Evolutionary conservation across 768 basidiomycete species (phyloP).

Genomic region (Suillus sp.): DNA sequence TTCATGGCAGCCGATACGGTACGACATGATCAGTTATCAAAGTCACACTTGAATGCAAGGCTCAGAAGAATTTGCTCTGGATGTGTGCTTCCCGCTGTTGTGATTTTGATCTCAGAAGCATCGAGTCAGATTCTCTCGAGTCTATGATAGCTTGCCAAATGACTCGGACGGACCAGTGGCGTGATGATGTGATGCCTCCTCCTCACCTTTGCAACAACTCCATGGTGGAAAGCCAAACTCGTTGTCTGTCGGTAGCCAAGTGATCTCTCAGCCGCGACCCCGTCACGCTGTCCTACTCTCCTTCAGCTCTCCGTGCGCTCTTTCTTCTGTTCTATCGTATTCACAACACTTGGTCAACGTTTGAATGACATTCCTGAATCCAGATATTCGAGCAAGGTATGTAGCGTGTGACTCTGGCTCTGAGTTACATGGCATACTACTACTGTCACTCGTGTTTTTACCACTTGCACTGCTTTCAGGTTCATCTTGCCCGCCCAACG

Average conservation of each 20-base stretch:
- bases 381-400: neutral
- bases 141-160: too few relatives aligned
- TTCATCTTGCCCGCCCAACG: neutral
- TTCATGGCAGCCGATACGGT: too few relatives aligned
- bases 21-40: too few relatives aligned
- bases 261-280: neutral
- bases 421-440: neutral
- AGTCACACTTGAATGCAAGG: too few relatives aligned
- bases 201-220: neutral
- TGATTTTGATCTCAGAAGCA: too few relatives aligned
- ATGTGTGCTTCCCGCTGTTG: too few relatives aligned
- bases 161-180: too few relatives aligned
- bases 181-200: too few relatives aligned
- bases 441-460: neutral
- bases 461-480: neutral
- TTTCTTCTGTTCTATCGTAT: neutral
- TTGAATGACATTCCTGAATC: neutral
- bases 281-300: neutral
- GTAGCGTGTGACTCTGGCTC: neutral
- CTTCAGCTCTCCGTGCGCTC: neutral
- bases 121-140: too few relatives aligned
- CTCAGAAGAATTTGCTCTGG: too few relatives aligned
- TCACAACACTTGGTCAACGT: neutral
- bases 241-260: too few relatives aligned
- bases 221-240: too few relatives aligned